Evolutionary conservation across 306 rosid species (phyloP).

Genomic region (Mimosa pudica): DNA sequence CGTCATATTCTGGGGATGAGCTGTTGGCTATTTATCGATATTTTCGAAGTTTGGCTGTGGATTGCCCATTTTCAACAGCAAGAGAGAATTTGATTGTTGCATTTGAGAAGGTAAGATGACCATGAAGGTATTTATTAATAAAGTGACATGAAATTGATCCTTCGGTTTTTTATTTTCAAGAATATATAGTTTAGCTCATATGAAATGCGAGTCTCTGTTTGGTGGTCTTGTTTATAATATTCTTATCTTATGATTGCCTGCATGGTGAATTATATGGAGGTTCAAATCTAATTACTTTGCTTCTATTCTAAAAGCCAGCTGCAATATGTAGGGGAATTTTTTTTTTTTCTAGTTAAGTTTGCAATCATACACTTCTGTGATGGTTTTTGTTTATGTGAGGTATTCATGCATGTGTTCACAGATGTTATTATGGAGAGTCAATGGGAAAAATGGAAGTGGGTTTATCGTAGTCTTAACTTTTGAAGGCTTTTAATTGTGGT

Average conservation of each 20-base stretch:
- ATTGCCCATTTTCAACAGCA: conserved; percentile 86
- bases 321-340: background rate
- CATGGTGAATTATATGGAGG: background rate
- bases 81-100: conserved; percentile 90
- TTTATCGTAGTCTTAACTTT: background rate
- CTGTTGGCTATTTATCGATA: conserved; percentile 77
- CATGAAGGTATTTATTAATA: background rate
- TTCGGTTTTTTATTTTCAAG: background rate
- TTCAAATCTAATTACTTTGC: background rate
- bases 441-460: background rate
- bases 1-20: conserved; percentile 94
- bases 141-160: background rate
- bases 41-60: conserved; percentile 89
- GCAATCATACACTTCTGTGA: background rate
- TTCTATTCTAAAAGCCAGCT: conserved; percentile 18
- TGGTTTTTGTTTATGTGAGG: background rate
- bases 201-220: conserved; percentile 1
- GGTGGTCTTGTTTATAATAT: background rate
- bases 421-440: background rate
- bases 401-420: background rate
- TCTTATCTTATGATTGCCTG: conserved; percentile 28
- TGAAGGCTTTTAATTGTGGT: background rate
- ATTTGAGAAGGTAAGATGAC: conserved; percentile 79
- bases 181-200: background rate
- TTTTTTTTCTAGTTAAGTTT: background rate